These are phyloP conservation scores for Aspergillus sp. DNA, from an alignment of 2,329 filamentous ascomycete genomes.

Conservation along the genomic window DNA sequence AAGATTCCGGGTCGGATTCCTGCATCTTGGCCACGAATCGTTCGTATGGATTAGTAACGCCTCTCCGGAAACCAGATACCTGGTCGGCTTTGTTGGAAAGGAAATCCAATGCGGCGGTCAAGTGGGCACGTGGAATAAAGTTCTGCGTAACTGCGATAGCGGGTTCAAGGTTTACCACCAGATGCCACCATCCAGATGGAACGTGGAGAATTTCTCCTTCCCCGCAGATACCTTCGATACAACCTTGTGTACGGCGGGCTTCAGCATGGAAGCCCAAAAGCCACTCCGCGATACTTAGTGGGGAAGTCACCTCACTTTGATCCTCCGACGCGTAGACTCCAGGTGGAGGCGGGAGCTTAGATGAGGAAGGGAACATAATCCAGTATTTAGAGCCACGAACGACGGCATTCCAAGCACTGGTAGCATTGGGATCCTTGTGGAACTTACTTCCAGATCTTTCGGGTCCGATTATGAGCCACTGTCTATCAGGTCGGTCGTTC, in stretches of 20 bases:
- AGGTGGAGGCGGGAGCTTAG: conserved; percentile 65
- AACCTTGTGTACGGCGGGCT: conserved; percentile 72
- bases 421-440: conserved; percentile 76
- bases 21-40: conserved; percentile 71
- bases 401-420: conserved; percentile 89
- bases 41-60: conserved; percentile 69
- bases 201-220: conserved; percentile 89
- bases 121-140: conserved; percentile 76
- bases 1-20: conserved; percentile 63
- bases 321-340: conserved; percentile 89
- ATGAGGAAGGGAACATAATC: conserved; percentile 90
- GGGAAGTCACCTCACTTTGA: conserved; percentile 88
- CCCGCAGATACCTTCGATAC: conserved; percentile 79
- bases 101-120: conserved; percentile 76
- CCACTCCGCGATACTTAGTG: conserved; percentile 96
- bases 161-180: conserved; percentile 84
- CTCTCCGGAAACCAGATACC: conserved; percentile 78
- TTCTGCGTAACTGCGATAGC: conserved; percentile 93
- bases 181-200: conserved; percentile 93
- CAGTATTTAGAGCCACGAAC: conserved; percentile 91
- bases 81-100: conserved; percentile 79
- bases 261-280: conserved; percentile 84
- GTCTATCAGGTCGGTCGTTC: conserved; percentile 75
- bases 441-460: conserved; percentile 88
- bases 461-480: conserved; percentile 91